Evolutionary conservation across 805 yeast genomes (phyloP).

Genomic region (Cyberlindnera samutprakarnensis): DNA sequence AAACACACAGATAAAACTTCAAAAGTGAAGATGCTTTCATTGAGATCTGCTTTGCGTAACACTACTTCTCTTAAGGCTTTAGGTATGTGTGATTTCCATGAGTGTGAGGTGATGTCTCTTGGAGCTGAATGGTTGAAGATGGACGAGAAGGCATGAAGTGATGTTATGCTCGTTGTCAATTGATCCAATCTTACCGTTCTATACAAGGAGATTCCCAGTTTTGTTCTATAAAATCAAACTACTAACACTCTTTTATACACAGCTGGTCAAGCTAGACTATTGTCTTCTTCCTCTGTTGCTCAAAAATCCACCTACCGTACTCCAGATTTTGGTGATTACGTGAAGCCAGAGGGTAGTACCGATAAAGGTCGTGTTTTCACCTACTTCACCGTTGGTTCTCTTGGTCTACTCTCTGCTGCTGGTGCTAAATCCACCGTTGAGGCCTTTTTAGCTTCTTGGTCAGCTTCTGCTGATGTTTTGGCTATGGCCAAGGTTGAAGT

Average conservation of each 20-base stretch:
- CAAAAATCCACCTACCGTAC: slow-evolving; percentile 77
- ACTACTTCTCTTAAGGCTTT: slow-evolving; percentile 19
- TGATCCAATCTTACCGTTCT: too few relatives aligned
- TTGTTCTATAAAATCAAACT: too few relatives aligned
- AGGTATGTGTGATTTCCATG: too few relatives aligned
- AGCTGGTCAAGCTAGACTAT: slow-evolving; percentile 23
- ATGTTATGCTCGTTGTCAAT: too few relatives aligned
- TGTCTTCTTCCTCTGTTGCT: slow-evolving; percentile 34
- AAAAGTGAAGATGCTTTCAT: slow-evolving; percentile 19
- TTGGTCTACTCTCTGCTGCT: slow-evolving; percentile 85
- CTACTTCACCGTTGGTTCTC: slow-evolving; percentile 96
- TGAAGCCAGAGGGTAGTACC: slow-evolving; percentile 61
- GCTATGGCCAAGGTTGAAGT: slow-evolving; percentile 99
- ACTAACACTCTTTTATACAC: too few relatives aligned
- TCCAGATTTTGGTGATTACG: slow-evolving; percentile 80
- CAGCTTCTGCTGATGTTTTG: slow-evolving; percentile 97
- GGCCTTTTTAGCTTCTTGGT: slow-evolving; percentile 84
- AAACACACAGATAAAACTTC: too few relatives aligned
- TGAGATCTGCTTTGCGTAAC: slow-evolving; percentile 23
- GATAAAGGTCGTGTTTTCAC: slow-evolving; percentile 81
- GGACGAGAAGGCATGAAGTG: too few relatives aligned
- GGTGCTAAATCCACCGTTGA: slow-evolving; percentile 96
- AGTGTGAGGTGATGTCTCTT: too few relatives aligned
- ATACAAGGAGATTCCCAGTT: too few relatives aligned
- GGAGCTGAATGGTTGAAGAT: background rate